Conservation (phyloP, 2,329 filamentous ascomycete genomes). For the Didymella sp. region DNA sequence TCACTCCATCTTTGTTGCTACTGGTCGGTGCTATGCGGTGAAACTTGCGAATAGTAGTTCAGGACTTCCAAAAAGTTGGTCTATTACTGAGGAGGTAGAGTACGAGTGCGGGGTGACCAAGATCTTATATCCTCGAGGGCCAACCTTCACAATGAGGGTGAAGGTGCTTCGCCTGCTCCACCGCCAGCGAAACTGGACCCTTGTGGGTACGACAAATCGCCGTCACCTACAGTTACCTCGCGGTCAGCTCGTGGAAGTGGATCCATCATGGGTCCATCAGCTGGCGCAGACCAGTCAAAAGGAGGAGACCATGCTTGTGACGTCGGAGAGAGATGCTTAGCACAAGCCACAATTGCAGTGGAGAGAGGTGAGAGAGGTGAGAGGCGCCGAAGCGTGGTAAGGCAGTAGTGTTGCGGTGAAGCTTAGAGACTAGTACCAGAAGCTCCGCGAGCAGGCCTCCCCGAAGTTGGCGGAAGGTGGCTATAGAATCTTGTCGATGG, state of each 20-base stretch:
- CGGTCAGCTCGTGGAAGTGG: neutral
- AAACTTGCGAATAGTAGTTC: neutral
- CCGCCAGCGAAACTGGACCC: neutral
- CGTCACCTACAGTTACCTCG: neutral
- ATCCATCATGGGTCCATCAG: neutral
- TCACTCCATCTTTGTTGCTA: neutral
- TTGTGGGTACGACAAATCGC: neutral
- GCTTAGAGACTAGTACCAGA: neutral
- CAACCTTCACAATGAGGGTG: neutral
- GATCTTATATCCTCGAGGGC: neutral
- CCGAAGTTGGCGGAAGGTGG: neutral
- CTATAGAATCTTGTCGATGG: neutral
- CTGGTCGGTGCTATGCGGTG: neutral
- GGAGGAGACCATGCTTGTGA: neutral
- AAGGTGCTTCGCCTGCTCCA: neutral
- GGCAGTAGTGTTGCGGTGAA: neutral
- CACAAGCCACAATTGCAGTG: neutral
- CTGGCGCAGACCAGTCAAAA: neutral
- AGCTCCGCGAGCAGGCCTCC: no score
- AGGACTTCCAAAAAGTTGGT: neutral
- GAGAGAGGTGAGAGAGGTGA: constrained; percentile 2
- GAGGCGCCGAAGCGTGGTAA: neutral
- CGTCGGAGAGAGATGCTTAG: neutral
- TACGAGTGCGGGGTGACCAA: no score
- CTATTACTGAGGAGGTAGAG: neutral